Conservation (phyloP, 1,284 basidiomycete species). For the Moesziomyces aphidis region DNA sequence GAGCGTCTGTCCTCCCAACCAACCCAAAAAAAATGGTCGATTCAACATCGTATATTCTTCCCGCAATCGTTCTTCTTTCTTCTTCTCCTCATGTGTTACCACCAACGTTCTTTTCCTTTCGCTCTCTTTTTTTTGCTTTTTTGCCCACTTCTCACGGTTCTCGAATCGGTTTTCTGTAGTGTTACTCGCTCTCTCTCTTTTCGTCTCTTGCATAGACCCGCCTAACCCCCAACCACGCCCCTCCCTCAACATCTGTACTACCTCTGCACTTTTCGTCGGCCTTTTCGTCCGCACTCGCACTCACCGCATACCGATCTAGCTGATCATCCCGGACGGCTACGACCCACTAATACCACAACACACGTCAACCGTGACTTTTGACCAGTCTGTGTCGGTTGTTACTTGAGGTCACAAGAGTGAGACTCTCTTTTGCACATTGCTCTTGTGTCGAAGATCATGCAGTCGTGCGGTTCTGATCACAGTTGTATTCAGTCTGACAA, state of each 20-base stretch:
- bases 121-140: neutral
- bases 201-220: slow-evolving; percentile 41
- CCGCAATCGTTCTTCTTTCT: slow-evolving; percentile 13
- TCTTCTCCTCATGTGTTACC: slow-evolving; percentile 32
- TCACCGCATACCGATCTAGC: slow-evolving; percentile 14
- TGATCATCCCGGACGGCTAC: neutral
- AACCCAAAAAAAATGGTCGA: slow-evolving; percentile 24
- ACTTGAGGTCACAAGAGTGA: neutral
- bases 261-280: slow-evolving; percentile 28
- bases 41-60: slow-evolving; percentile 46
- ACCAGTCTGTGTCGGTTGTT: neutral
- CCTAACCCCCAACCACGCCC: neutral
- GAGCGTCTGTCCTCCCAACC: neutral
- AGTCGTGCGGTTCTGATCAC: too few species aligned
- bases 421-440: too few species aligned
- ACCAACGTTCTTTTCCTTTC: slow-evolving; percentile 11
- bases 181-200: slow-evolving; percentile 18
- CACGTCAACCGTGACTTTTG: neutral
- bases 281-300: slow-evolving; percentile 34
- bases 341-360: neutral
- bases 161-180: slow-evolving; percentile 26
- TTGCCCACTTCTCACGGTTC: slow-evolving; percentile 10
- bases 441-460: too few species aligned
- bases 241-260: slow-evolving; percentile 40
- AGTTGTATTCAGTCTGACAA: too few species aligned